Evolutionary conservation across 2,329 filamentous ascomycete genomes (phyloP), one percentile per base, ranked within the genome.

Genomic region (Dissoconium aciculare): DNA sequence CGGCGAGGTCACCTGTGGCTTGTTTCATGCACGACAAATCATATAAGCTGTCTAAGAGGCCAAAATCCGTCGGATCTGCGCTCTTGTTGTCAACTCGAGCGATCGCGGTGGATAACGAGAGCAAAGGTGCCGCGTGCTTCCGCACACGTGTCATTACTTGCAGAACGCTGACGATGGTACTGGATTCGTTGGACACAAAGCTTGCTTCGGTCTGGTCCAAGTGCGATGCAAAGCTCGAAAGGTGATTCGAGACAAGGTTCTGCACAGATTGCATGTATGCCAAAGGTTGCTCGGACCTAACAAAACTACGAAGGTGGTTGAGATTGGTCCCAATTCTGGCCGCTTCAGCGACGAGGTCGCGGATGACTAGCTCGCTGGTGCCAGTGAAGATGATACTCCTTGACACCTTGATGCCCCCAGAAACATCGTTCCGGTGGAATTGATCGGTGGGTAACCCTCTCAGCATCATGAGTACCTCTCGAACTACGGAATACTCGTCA

Each of bases 381-480:
- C 26, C 35, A 11, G 28, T 38, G 16, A 38, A 27, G 5, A 17
- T 24, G 23, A 37, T 17, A 5, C 15, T 21, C 14, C 28, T 25
- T 13, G 21, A 15, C 38, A 44, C 19, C 40, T 40, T 30, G 9
- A 36, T 37, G 9, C 26, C 47, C 17, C 39, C 46, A 5, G 41
- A 43, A 15, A 40, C 33, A 17, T 31, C 49, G 42, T 59, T 53
- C 41, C 46, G 39, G 6, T 42, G 33, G 45, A 85, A 93, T 1
- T 93, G 49, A 2, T 73, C 76, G 2, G 79, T 87, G 4, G 74
- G 68, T 3, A 89, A 59, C 1, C 85, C 85, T 32, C 73, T 70
- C 0, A 95, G 66, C 81, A 94, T 91, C 45, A 82, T 87, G 1
- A 94, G 60, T 0, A 73, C 69, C 47, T 95, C 84, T 28, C 83